Evolutionary conservation across 139 green algal species (phyloP).

Genomic region (Micractinium conductrix): DNA sequence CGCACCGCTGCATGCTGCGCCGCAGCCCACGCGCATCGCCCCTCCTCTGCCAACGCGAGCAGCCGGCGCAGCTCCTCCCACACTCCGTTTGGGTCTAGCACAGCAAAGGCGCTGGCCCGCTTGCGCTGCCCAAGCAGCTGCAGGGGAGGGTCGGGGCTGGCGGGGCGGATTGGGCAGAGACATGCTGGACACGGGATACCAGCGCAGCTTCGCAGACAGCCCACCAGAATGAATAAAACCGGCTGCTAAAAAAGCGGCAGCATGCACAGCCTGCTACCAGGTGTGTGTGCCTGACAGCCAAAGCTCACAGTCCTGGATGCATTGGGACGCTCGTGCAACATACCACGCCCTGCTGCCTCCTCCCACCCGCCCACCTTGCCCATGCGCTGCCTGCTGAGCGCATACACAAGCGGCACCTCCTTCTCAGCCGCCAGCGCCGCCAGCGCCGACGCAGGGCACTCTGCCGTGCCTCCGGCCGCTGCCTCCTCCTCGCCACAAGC

Average conservation of each 20-base stretch:
- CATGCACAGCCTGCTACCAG: too few species aligned
- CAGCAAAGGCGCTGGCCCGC: conserved; percentile 45
- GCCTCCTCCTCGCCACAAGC: too few species aligned
- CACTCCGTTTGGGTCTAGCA: conserved; percentile 40
- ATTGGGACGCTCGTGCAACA: too few species aligned
- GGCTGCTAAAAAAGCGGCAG: too few species aligned
- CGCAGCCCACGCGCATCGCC: conserved; percentile 2
- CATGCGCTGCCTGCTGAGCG: conserved; percentile 45
- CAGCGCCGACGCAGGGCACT: conserved; percentile 1
- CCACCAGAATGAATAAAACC: too few species aligned
- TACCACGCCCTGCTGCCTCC: too few species aligned
- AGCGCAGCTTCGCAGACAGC: too few species aligned
- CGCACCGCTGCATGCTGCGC: too few species aligned
- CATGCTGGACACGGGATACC: too few species aligned
- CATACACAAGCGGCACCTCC: conserved; percentile 44
- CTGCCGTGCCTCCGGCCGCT: background rate
- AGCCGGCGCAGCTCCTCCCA: conserved; percentile 35
- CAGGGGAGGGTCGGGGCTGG: too few species aligned
- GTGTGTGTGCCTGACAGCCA: too few species aligned
- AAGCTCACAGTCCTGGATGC: too few species aligned
- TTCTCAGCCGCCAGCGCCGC: conserved; percentile 13
- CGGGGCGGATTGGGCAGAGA: background rate
- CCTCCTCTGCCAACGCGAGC: conserved; percentile 26
- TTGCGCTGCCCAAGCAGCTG: conserved; percentile 46
- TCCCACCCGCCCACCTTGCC: conserved; percentile 11